phyloP scores from a whole-genome alignment of 2,329 filamentous ascomycete genomes.

The Ophiostoma tasmaniense region DNA sequence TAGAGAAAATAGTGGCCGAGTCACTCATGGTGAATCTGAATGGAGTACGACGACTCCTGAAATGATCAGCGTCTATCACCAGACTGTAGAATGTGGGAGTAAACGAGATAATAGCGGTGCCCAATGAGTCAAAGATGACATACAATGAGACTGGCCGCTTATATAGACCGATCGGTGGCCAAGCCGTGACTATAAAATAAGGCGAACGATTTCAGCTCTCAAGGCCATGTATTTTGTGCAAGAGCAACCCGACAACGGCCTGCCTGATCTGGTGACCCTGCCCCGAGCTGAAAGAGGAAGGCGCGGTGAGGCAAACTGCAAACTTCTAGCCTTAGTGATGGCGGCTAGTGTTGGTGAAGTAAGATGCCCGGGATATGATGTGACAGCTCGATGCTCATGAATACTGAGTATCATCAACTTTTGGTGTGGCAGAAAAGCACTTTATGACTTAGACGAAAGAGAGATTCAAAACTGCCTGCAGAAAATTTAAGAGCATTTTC shows the following conservation, averaged over 20 bases:
- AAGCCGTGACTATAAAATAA: neutral
- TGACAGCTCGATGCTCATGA: neutral
- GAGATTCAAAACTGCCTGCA: neutral
- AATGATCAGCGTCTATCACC: neutral
- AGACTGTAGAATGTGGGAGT: neutral
- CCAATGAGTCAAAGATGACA: neutral
- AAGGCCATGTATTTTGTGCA: neutral
- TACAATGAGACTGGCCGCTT: neutral
- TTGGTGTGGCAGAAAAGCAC: slow-evolving; percentile 2
- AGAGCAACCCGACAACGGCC: neutral
- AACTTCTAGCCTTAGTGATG: neutral
- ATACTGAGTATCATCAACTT: neutral
- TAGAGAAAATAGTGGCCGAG: slow-evolving; percentile 2
- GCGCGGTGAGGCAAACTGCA: neutral
- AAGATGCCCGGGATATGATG: neutral
- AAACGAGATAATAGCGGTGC: neutral
- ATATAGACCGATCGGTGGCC: neutral
- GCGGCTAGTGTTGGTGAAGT: neutral
- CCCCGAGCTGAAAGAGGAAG: neutral
- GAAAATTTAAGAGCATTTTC: slow-evolving; percentile 5
- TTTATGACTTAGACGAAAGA: slow-evolving; percentile 4
- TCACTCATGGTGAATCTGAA: neutral
- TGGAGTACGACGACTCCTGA: neutral
- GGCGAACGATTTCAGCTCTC: neutral
- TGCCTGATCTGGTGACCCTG: neutral